Percentiles rank a stretch among this genome's conserved stretches.
These are phyloP conservation scores for Boletus edulis DNA, from an alignment of 768 basidiomycete genomes.

Conservation along the genomic window DNA sequence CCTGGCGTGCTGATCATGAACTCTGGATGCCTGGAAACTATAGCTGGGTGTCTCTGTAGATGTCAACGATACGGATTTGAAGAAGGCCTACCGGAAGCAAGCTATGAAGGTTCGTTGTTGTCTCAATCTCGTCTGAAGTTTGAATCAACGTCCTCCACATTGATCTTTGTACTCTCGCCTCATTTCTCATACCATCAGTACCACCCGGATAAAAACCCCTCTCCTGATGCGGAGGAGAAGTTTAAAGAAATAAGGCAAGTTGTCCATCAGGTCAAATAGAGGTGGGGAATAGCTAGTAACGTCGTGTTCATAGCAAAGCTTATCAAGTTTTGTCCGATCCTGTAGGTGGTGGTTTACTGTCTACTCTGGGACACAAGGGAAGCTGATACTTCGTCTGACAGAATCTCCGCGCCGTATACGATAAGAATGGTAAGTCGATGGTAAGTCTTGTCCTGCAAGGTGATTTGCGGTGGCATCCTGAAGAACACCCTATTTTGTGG, in stretches of 20 bases:
- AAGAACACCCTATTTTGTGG: conserved; percentile 1
- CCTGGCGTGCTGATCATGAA: background rate
- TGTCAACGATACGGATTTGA: conserved; percentile 76
- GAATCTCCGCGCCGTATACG: conserved; percentile 87
- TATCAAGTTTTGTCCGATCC: conserved; percentile 90
- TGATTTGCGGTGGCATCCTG: conserved; percentile 4
- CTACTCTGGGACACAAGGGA: conserved; percentile 1
- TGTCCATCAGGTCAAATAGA: conserved; percentile 8
- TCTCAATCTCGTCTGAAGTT: background rate
- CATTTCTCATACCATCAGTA: conserved; percentile 48
- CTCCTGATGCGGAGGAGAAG: conserved; percentile 90
- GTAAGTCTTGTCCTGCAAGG: conserved; percentile 38
- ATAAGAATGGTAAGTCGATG: conserved; percentile 92
- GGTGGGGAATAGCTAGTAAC: conserved; percentile 14
- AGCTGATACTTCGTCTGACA: conserved; percentile 27
- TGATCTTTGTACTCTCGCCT: background rate
- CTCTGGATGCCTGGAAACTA: background rate
- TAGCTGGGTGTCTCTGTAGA: conserved; percentile 73
- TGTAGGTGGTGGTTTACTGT: conserved; percentile 41
- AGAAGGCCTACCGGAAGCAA: conserved; percentile 93
- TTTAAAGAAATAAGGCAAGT: conserved; percentile 93
- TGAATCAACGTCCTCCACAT: background rate
- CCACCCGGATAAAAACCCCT: conserved; percentile 94
- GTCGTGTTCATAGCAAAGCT: conserved; percentile 65
- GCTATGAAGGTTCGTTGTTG: conserved; percentile 76